phyloP scores from a whole-genome alignment of 495 filamentous ascomycete species.

The Rhypophila decipiens region DNA sequence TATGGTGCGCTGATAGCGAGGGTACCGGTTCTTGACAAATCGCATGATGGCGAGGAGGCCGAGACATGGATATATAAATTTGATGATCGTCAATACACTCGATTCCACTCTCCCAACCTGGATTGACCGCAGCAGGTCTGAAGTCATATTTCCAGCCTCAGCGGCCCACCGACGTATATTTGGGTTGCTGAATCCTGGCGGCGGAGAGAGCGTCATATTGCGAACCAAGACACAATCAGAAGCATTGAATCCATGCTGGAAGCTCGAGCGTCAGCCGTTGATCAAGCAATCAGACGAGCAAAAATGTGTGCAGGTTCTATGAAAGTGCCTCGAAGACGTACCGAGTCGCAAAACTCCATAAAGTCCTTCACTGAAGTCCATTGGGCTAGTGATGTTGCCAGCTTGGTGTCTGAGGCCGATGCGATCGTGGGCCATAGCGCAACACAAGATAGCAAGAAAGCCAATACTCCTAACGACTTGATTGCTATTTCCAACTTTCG shows the following conservation, averaged over 20 bases:
- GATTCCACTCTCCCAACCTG: too few relatives aligned
- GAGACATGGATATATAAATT: background rate
- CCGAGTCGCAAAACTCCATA: conserved; percentile 8
- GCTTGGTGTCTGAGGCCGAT: conserved; percentile 4
- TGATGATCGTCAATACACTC: background rate
- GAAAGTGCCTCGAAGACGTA: too few relatives aligned
- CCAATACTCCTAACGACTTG: background rate
- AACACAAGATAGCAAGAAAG: conserved; percentile 3
- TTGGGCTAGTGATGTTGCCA: conserved; percentile 2
- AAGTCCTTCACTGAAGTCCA: conserved; percentile 10
- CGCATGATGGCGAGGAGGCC: background rate
- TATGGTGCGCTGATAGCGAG: too few relatives aligned
- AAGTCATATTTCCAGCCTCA: too few relatives aligned
- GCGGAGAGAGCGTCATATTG: conserved; percentile 3
- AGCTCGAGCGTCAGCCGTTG: too few relatives aligned
- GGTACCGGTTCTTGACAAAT: background rate
- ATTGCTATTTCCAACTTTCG: background rate
- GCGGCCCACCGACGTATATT: background rate
- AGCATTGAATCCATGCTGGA: conserved; percentile 3
- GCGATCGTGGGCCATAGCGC: conserved; percentile 1
- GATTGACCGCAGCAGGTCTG: too few relatives aligned
- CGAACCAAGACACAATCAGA: background rate
- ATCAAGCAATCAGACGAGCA: too few relatives aligned
- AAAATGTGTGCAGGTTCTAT: too few relatives aligned
- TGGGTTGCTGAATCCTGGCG: background rate